phyloP scores from a whole-genome alignment of 2,329 filamentous ascomycete genomes.

The Sphaerulina vaccinii region DNA sequence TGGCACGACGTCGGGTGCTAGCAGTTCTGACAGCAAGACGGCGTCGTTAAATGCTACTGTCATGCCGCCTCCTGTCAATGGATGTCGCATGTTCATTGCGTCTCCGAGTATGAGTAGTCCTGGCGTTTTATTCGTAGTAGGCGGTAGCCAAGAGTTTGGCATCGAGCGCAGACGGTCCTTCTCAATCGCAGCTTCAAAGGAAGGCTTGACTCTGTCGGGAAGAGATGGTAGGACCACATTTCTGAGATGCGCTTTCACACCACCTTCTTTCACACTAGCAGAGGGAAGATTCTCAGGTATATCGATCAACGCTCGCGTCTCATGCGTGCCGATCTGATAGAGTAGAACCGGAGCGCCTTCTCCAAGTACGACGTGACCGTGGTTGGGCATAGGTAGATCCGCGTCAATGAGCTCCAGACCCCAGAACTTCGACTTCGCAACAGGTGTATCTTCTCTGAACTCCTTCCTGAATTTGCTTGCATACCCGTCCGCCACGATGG shows the following conservation, averaged over 20 bases:
- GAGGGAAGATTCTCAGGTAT: conserved; percentile 74
- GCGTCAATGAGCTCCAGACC: conserved; percentile 90
- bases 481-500: conserved; percentile 89
- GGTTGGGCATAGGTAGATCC: conserved; percentile 68
- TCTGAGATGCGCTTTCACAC: conserved; percentile 78
- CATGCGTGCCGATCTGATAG: conserved; percentile 94
- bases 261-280: conserved; percentile 71
- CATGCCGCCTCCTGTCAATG: conserved; percentile 95
- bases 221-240: conserved; percentile 78
- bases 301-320: conserved; percentile 87
- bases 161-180: conserved; percentile 78
- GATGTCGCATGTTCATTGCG: conserved; percentile 99
- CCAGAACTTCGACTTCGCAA: conserved; percentile 85
- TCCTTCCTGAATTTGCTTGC: conserved; percentile 86
- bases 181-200: conserved; percentile 73
- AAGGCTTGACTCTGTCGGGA: conserved; percentile 68
- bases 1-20: conserved; percentile 68
- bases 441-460: conserved; percentile 64
- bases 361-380: conserved; percentile 86
- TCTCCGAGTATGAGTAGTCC: conserved; percentile 85
- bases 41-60: conserved; percentile 95
- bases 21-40: conserved; percentile 69
- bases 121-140: conserved; percentile 67
- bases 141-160: conserved; percentile 93
- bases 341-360: conserved; percentile 77